phyloP scores from a whole-genome alignment of 768 basidiomycete genomes.

The Tulasnella sp. region DNA sequence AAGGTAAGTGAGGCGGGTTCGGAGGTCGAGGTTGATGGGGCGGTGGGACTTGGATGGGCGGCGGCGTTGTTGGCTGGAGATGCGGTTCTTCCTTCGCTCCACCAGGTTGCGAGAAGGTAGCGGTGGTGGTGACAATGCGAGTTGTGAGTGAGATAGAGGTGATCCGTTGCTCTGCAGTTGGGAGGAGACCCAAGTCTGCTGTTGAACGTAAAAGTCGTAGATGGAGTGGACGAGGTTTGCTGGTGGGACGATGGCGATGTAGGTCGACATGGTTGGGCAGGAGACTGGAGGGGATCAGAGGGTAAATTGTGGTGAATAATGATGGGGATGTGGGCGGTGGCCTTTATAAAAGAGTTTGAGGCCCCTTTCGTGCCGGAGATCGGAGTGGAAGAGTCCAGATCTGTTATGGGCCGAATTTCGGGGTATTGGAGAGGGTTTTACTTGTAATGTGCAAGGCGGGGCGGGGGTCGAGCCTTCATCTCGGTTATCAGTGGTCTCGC shows the following conservation, averaged over 20 bases:
- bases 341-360: background rate
- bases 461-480: conserved; percentile 3
- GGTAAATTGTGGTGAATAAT: background rate
- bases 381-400: background rate
- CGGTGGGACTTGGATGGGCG: background rate
- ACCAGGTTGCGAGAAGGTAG: background rate
- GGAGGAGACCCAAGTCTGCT: conserved; percentile 2
- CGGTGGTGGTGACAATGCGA: background rate
- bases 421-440: background rate
- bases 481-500: background rate
- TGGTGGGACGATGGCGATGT: background rate
- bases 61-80: background rate
- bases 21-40: conserved; percentile 4
- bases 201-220: conserved; percentile 5
- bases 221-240: conserved; percentile 1
- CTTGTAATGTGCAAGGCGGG: background rate
- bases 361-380: background rate
- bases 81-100: background rate
- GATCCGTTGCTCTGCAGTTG: background rate
- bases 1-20: background rate
- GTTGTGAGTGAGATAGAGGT: background rate
- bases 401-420: background rate
- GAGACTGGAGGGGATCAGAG: background rate
- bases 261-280: background rate
- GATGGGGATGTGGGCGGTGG: background rate